A percentile compares a stretch with the other conserved stretches of the same genome.
These are phyloP conservation scores for Mixia osmundae DNA, from an alignment of 1,284 basidiomycete genomes.

Conservation along the genomic window DNA sequence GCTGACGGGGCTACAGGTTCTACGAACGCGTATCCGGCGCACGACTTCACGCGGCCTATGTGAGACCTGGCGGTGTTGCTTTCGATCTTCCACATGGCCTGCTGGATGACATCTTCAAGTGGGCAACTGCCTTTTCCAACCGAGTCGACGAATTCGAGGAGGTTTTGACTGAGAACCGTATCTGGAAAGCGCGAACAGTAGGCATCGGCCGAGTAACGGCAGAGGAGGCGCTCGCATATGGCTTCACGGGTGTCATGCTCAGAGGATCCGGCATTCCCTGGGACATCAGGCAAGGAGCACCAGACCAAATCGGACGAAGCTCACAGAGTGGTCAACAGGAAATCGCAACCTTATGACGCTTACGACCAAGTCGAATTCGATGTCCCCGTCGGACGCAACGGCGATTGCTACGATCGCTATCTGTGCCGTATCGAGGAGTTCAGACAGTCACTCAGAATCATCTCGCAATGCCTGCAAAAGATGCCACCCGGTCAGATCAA, in stretches of 20 bases:
- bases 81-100: conserved; percentile 92
- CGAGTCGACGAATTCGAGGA: conserved; percentile 95
- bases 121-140: conserved; percentile 73
- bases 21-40: conserved; percentile 98
- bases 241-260: conserved; percentile 93
- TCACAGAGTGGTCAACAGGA: conserved; percentile 23
- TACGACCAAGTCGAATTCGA: conserved; percentile 98
- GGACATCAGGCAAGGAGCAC: conserved; percentile 44
- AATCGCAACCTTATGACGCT: conserved; percentile 82
- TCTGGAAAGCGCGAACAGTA: conserved; percentile 89
- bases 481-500: conserved; percentile 84
- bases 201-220: conserved; percentile 79
- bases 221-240: conserved; percentile 74
- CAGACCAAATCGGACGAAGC: neutral
- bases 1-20: too few species aligned
- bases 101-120: conserved; percentile 90
- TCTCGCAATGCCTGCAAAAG: conserved; percentile 84
- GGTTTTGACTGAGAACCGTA: conserved; percentile 88
- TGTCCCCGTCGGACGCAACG: conserved; percentile 55
- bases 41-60: conserved; percentile 89
- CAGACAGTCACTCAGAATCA: conserved; percentile 77
- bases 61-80: conserved; percentile 91
- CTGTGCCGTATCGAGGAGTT: conserved; percentile 95
- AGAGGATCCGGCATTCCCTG: conserved; percentile 81
- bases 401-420: conserved; percentile 89